Evolutionary conservation across 805 yeast genomes (phyloP).

Genomic region (Wickerhamiella spandovensis): DNA sequence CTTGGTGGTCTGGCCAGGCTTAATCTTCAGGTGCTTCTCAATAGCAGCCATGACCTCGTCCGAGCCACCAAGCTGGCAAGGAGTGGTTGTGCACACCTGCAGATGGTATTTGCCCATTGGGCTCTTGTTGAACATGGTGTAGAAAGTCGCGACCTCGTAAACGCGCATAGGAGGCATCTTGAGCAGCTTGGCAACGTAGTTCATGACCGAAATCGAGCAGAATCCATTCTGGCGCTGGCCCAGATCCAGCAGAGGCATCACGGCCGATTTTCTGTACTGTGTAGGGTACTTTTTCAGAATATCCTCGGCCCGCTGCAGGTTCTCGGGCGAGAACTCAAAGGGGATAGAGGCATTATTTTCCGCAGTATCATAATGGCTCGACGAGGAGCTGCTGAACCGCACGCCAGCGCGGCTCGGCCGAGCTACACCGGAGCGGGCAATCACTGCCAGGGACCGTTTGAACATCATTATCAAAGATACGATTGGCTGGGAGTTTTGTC

Average conservation of each 20-base stretch:
- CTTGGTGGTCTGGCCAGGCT: constrained; percentile 65
- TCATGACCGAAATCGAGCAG: constrained; percentile 79
- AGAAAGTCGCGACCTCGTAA: constrained; percentile 83
- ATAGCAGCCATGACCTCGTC: constrained; percentile 68
- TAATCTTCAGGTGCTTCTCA: constrained; percentile 42
- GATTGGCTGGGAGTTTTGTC: constrained; percentile 2
- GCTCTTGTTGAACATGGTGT: constrained; percentile 77
- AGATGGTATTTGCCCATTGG: constrained; percentile 78
- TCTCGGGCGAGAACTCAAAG: constrained; percentile 59
- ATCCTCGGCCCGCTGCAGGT: constrained; percentile 52
- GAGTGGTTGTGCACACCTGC: constrained; percentile 82
- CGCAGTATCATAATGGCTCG: constrained; percentile 59
- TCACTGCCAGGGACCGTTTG: neutral
- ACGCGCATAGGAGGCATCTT: constrained; percentile 93
- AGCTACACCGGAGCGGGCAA: neutral
- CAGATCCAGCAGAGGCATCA: constrained; percentile 73
- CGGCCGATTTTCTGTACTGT: constrained; percentile 77
- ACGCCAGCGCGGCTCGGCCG: neutral
- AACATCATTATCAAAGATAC: constrained; percentile 1
- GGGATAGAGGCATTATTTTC: constrained; percentile 54
- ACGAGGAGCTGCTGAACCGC: neutral
- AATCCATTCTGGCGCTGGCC: constrained; percentile 83
- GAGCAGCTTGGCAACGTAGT: constrained; percentile 69
- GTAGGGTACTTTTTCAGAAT: constrained; percentile 71
- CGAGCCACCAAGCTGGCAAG: constrained; percentile 74